These are phyloP conservation scores for Daldinia decipiens DNA, from an alignment of 495 filamentous ascomycete species.

Conservation along the genomic window DNA sequence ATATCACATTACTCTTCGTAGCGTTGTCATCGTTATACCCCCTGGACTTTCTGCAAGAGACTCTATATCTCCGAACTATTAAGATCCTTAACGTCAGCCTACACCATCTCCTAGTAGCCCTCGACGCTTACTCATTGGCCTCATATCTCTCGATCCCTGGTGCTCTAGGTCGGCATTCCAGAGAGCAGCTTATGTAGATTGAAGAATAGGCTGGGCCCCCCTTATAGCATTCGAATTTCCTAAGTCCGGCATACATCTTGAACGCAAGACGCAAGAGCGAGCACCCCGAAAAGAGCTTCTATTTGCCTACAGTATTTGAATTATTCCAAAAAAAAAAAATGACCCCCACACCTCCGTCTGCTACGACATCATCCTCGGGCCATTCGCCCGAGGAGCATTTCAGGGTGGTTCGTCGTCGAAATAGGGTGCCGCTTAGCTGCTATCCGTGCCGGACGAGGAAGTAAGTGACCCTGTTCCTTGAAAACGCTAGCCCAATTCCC, in stretches of 20 bases:
- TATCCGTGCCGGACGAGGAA: constrained; percentile 94
- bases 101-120: constrained; percentile 2
- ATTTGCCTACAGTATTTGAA: constrained; percentile 20
- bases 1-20: constrained; percentile 22
- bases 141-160: constrained; percentile 23
- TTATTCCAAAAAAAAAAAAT: constrained; percentile 63
- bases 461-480: constrained; percentile 63
- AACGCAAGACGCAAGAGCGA: constrained; percentile 33
- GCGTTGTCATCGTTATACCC: constrained; percentile 21
- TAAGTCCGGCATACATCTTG: constrained; percentile 44
- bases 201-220: constrained; percentile 28
- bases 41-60: constrained; percentile 38
- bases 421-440: constrained; percentile 93
- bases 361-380: constrained; percentile 75
- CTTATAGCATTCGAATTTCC: constrained; percentile 40
- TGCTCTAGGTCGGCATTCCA: constrained; percentile 1
- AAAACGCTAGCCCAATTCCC: constrained; percentile 36
- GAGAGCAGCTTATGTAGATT: constrained; percentile 21
- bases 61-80: constrained; percentile 37
- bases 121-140: constrained; percentile 39
- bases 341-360: constrained; percentile 93
- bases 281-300: constrained; percentile 20
- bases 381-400: constrained; percentile 89
- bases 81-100: constrained; percentile 16
- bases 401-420: constrained; percentile 91